Conservation (phyloP, 352 stramenopile species). For the Pythium sp. region DNA sequence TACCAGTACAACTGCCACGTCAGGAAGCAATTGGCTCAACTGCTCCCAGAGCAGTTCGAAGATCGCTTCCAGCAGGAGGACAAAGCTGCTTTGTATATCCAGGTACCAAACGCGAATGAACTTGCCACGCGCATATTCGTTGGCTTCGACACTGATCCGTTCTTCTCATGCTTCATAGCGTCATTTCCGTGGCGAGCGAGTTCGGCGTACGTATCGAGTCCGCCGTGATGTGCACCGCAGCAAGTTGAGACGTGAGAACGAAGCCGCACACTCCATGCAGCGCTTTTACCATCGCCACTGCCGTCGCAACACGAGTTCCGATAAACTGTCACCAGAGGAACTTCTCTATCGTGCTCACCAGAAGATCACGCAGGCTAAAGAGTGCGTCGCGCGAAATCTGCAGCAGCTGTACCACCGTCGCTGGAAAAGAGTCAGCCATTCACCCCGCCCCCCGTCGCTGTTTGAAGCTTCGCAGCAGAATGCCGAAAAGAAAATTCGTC, state of each 20-base stretch:
- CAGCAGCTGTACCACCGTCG: conserved; percentile 37
- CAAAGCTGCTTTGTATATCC: conserved; percentile 26
- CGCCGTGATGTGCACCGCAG: conserved; percentile 20
- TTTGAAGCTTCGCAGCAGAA: conserved; percentile 3
- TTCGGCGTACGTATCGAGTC: conserved; percentile 25
- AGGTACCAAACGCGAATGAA: conserved; percentile 22
- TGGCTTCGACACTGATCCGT: not conserved
- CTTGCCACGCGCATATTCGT: not conserved
- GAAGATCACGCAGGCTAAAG: conserved; percentile 24
- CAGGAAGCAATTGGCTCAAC: conserved; percentile 38
- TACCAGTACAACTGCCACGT: conserved; percentile 64
- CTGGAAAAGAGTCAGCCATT: conserved; percentile 17
- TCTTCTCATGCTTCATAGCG: conserved; percentile 22
- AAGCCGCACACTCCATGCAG: conserved; percentile 31
- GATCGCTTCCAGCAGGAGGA: conserved; percentile 45
- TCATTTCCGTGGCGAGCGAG: conserved; percentile 41
- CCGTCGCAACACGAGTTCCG: not conserved
- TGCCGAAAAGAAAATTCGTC: conserved; percentile 12
- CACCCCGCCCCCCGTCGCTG: conserved; percentile 7
- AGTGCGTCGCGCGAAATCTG: conserved; percentile 41
- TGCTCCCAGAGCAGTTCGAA: conserved; percentile 47
- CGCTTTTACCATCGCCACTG: conserved; percentile 22
- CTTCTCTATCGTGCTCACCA: conserved; percentile 41
- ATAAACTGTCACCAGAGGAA: conserved; percentile 19
- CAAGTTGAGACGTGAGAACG: conserved; percentile 6